phyloP scores from a whole-genome alignment of 768 basidiomycete species.

The Rhizopogon rudus region DNA sequence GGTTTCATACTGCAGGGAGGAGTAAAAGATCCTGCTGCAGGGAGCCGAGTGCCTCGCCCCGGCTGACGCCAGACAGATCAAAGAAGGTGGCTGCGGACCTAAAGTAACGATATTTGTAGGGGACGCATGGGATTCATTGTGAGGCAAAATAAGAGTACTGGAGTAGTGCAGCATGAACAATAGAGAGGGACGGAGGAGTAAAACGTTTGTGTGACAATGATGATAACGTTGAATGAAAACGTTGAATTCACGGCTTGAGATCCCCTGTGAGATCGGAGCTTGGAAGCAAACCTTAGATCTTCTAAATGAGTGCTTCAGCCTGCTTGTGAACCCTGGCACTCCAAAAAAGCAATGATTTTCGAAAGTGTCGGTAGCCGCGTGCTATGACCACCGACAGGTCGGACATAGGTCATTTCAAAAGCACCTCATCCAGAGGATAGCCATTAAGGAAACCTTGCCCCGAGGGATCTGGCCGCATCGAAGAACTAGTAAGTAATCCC shows the following conservation, averaged over 20 bases:
- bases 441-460: constrained; percentile 27
- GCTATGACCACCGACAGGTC: constrained; percentile 22
- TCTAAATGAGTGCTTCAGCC: constrained; percentile 7
- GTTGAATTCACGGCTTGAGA: constrained; percentile 7
- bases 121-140: constrained; percentile 8
- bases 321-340: not conserved
- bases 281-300: constrained; percentile 26
- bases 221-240: not conserved
- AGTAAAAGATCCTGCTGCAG: constrained; percentile 4
- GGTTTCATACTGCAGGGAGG: constrained; percentile 10
- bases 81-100: not conserved
- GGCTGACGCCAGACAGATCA: not conserved
- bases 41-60: constrained; percentile 2
- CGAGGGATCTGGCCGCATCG: constrained; percentile 13
- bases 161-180: no score
- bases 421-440: constrained; percentile 20
- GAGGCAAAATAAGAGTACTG: constrained; percentile 7
- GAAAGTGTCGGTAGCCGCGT: constrained; percentile 11
- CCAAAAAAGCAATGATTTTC: constrained; percentile 1
- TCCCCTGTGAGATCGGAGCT: constrained; percentile 26
- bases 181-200: not conserved
- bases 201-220: not conserved
- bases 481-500: constrained; percentile 8
- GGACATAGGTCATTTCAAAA: constrained; percentile 10
- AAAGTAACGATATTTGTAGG: constrained; percentile 9